phyloP scores from a whole-genome alignment of 257 asterid species.

The Ilex aquifolium region DNA sequence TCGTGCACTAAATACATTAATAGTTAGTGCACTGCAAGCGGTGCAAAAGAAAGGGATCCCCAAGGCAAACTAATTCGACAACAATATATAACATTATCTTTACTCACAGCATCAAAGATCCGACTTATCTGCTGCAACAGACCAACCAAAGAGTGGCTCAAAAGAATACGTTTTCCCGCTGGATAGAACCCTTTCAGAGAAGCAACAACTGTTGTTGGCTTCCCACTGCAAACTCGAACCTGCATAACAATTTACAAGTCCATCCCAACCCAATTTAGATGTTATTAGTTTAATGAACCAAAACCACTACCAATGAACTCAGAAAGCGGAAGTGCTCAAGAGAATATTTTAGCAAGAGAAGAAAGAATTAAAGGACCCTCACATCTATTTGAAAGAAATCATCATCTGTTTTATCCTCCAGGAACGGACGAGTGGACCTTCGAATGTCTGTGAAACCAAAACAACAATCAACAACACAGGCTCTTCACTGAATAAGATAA shows the following conservation, averaged over 20 bases:
- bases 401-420: constrained; percentile 70
- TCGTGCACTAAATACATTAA: background rate
- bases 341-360: background rate
- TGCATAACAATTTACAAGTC: constrained; percentile 19
- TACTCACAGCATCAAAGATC: constrained; percentile 62
- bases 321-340: constrained; percentile 2
- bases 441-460: constrained; percentile 58
- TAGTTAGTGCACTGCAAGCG: background rate
- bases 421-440: constrained; percentile 67
- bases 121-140: constrained; percentile 72
- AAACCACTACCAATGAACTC: constrained; percentile 1
- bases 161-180: constrained; percentile 54
- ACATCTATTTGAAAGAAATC: constrained; percentile 89
- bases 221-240: constrained; percentile 77
- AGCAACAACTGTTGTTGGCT: constrained; percentile 76
- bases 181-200: constrained; percentile 71
- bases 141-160: constrained; percentile 64
- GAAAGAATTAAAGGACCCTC: constrained; percentile 23
- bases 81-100: background rate
- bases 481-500: background rate
- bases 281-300: background rate
- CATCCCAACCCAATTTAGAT: background rate
- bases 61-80: background rate
- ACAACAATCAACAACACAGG: background rate
- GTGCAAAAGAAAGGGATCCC: background rate